These are phyloP conservation scores for Tolypocladium endophyticum DNA, from an alignment of 2,329 filamentous ascomycete species.

Conservation along the genomic window DNA sequence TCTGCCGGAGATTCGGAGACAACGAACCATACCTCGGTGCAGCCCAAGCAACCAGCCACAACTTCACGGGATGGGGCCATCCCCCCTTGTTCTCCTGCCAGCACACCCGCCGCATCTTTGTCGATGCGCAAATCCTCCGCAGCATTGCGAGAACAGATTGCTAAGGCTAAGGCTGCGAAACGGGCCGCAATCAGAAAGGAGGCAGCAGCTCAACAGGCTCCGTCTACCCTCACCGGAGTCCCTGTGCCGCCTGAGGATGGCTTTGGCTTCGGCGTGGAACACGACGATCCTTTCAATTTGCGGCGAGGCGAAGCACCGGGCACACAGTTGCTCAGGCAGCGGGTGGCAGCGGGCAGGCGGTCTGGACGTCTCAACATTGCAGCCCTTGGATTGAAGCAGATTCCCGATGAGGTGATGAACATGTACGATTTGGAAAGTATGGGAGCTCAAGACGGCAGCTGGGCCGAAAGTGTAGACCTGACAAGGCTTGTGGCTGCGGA, in stretches of 20 bases:
- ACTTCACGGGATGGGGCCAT: conserved; percentile 20
- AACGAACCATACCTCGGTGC: background rate
- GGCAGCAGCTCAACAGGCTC: conserved; percentile 7
- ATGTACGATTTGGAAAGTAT: conserved; percentile 79
- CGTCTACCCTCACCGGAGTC: conserved; percentile 8
- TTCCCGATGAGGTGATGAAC: conserved; percentile 72
- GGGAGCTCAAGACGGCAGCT: conserved; percentile 54
- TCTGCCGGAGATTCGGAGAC: conserved; percentile 2
- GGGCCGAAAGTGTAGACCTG: conserved; percentile 88
- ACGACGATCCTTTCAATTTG: conserved; percentile 62
- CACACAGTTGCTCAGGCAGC: conserved; percentile 60
- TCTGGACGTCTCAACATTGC: conserved; percentile 83
- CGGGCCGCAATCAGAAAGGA: conserved; percentile 37
- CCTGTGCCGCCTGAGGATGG: conserved; percentile 34
- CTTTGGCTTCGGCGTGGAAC: conserved; percentile 39
- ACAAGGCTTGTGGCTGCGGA: conserved; percentile 78
- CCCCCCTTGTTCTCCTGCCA: conserved; percentile 9
- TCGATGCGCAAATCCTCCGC: conserved; percentile 57
- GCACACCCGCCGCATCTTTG: conserved; percentile 9
- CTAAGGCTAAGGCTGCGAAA: conserved; percentile 78
- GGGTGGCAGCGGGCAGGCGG: conserved; percentile 61
- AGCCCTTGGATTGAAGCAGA: conserved; percentile 65
- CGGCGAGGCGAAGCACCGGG: conserved; percentile 43
- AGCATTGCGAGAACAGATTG: conserved; percentile 80
- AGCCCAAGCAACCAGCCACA: conserved; percentile 1